Percentiles rank a stretch among this genome's conserved stretches.
These are phyloP conservation scores for grape (Vitis vinifera) DNA, from an alignment of 164 flowering plant genomes.

Conservation along the genomic window ASM3070453v1 NC_081808.1:3001001-3001500, in stretches of 20 bases:
- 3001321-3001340: conserved; percentile 20
- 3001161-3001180: conserved; percentile 84
- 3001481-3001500: conserved; percentile 13
- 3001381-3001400: conserved; percentile 17
- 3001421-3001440: conserved; percentile 11
- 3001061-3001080: conserved; percentile 33
- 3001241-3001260: conserved; percentile 16
- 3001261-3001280: conserved; percentile 9
- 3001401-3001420: conserved; percentile 18
- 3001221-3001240: conserved; percentile 12
- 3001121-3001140: conserved; percentile 15
- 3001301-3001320: conserved; percentile 9
- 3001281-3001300: conserved; percentile 12
- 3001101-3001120: conserved; percentile 10
- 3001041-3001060: conserved; percentile 16
- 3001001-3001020: neutral
- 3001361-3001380: conserved; percentile 14
- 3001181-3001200: conserved; percentile 44
- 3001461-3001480: conserved; percentile 16
- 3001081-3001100: conserved; percentile 27
- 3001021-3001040: conserved; percentile 6
- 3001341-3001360: conserved; percentile 17
- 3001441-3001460: conserved; percentile 27
- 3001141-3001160: conserved; percentile 48
- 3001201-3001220: conserved; percentile 18